Evolutionary conservation across 2,329 filamentous ascomycete species (phyloP).

Genomic region (Alternaria triticina): DNA sequence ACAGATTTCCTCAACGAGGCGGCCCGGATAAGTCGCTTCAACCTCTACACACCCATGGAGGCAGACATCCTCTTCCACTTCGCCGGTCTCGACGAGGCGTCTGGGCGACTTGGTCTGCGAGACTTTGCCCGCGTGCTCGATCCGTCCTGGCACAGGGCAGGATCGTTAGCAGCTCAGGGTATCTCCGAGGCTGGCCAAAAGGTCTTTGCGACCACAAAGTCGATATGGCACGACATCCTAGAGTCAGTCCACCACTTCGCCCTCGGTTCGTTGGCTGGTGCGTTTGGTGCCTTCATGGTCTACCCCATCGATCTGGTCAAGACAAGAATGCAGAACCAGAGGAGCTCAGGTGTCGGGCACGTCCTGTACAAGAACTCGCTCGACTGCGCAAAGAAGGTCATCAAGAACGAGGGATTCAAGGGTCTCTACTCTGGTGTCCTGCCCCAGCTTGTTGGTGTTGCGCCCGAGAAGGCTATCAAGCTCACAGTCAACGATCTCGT

Average conservation of each 20-base stretch:
- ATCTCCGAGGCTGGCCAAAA: conserved; percentile 57
- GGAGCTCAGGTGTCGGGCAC: conserved; percentile 77
- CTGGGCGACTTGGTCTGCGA: conserved; percentile 77
- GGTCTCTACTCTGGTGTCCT: conserved; percentile 94
- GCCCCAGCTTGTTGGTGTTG: conserved; percentile 94
- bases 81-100: conserved; percentile 87
- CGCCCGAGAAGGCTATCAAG: conserved; percentile 99
- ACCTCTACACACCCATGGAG: conserved; percentile 97
- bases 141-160: conserved; percentile 80
- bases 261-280: conserved; percentile 87
- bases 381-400: conserved; percentile 92
- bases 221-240: conserved; percentile 67
- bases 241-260: conserved; percentile 90
- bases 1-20: conserved; percentile 96
- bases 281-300: conserved; percentile 99
- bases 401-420: conserved; percentile 87
- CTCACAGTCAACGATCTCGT: conserved; percentile 97
- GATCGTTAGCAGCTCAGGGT: conserved; percentile 57
- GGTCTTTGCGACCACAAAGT: conserved; percentile 62
- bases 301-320: conserved; percentile 99
- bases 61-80: conserved; percentile 99
- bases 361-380: conserved; percentile 95
- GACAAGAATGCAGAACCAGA: conserved; percentile 98
- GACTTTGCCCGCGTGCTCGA: conserved; percentile 97
- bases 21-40: conserved; percentile 88